phyloP scores from a whole-genome alignment of 495 filamentous ascomycete species.

The Pseudomonodictys pantanalensis region DNA sequence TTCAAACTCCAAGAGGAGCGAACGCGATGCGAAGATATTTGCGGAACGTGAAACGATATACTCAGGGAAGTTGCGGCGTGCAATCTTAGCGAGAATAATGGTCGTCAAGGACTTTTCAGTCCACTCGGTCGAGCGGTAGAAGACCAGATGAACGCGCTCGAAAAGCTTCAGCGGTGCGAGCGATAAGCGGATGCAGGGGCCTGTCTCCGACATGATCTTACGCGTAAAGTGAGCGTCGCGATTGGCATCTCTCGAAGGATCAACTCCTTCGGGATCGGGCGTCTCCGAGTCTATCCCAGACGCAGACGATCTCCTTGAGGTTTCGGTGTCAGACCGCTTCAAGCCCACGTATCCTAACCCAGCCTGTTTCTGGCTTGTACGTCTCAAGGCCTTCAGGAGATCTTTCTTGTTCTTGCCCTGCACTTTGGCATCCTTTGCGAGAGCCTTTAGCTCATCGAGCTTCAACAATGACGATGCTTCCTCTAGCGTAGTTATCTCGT shows the following conservation, averaged over 20 bases:
- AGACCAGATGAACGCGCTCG: slow-evolving; percentile 90
- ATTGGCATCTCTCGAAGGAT: slow-evolving; percentile 35
- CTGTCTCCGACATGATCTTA: slow-evolving; percentile 78
- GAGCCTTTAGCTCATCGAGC: slow-evolving; percentile 78
- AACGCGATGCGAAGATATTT: slow-evolving; percentile 79
- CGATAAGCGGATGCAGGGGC: slow-evolving; percentile 79
- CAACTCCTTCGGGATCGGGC: slow-evolving; percentile 28
- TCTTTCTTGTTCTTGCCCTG: slow-evolving; percentile 88
- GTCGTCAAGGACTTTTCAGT: slow-evolving; percentile 94
- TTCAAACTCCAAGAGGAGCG: slow-evolving; percentile 82
- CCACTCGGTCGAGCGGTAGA: slow-evolving; percentile 95
- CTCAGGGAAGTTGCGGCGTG: slow-evolving; percentile 79
- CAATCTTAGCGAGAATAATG: slow-evolving; percentile 88
- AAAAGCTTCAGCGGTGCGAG: slow-evolving; percentile 75
- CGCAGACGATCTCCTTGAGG: slow-evolving; percentile 26
- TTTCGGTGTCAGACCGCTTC: slow-evolving; percentile 31
- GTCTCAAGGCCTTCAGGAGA: slow-evolving; percentile 66
- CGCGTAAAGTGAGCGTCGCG: slow-evolving; percentile 61
- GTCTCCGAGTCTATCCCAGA: slow-evolving; percentile 17
- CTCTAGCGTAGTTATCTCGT: slow-evolving; percentile 72
- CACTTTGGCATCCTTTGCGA: slow-evolving; percentile 84
- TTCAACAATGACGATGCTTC: slow-evolving; percentile 78
- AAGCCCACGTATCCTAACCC: slow-evolving; percentile 52
- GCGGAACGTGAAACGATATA: slow-evolving; percentile 88
- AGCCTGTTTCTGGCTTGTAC: slow-evolving; percentile 67